These are phyloP conservation scores for Pleurotus tuber-regium DNA, from an alignment of 768 basidiomycete species.

Conservation along the genomic window DNA sequence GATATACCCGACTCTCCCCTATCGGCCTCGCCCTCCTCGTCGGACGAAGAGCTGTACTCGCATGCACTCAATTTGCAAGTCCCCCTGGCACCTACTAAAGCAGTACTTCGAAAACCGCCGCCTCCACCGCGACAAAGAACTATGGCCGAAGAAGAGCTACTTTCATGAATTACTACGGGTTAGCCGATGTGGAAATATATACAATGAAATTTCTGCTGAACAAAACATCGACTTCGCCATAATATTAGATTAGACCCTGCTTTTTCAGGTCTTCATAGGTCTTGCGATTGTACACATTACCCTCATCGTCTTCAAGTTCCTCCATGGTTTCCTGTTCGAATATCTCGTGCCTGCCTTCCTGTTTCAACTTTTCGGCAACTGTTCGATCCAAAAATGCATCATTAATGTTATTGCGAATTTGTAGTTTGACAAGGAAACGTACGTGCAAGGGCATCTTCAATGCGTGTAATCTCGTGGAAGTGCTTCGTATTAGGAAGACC, in stretches of 20 bases:
- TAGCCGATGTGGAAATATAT: conserved; percentile 2
- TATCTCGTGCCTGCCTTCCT: conserved; percentile 93
- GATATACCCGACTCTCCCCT: conserved; percentile 64
- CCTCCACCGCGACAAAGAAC: conserved; percentile 44
- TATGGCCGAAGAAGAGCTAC: not conserved
- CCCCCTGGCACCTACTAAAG: conserved; percentile 63
- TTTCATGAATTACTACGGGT: conserved; percentile 10
- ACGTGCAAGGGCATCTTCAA: conserved; percentile 95
- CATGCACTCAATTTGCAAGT: conserved; percentile 69
- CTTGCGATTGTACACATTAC: conserved; percentile 97
- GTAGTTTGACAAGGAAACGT: conserved; percentile 30
- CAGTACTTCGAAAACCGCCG: conserved; percentile 32
- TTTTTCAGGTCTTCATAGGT: conserved; percentile 98
- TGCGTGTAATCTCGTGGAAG: conserved; percentile 97
- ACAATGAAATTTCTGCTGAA: no score
- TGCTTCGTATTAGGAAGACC: conserved; percentile 98
- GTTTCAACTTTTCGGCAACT: conserved; percentile 98
- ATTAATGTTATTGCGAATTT: conserved; percentile 3
- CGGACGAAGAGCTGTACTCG: conserved; percentile 82
- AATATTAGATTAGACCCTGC: conserved; percentile 77
- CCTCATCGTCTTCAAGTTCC: conserved; percentile 97
- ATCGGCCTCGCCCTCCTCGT: conserved; percentile 77
- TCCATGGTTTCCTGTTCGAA: conserved; percentile 95
- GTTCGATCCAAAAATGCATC: conserved; percentile 1
- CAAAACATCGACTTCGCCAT: not conserved